Conservation (phyloP, 495 filamentous ascomycete genomes). For the Daldinia childiae region DNA sequence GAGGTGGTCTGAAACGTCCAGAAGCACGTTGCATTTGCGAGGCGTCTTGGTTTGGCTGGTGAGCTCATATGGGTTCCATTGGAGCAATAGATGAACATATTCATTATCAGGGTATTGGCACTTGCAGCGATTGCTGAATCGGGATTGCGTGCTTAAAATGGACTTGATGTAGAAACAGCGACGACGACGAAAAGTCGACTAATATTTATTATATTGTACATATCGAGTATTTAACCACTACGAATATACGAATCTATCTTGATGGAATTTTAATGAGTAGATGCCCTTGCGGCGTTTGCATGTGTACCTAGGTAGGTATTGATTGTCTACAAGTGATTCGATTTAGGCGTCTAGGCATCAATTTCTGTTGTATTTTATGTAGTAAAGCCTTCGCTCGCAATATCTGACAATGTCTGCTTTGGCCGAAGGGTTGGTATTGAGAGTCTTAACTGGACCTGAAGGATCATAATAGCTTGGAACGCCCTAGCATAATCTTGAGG, state of each 20-base stretch:
- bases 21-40: constrained; percentile 31
- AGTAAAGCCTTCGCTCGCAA: neutral
- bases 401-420: neutral
- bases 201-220: constrained; percentile 29
- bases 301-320: neutral
- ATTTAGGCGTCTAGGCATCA: neutral
- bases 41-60: constrained; percentile 34
- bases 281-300: neutral
- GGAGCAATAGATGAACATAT: constrained; percentile 25
- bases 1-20: constrained; percentile 18
- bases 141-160: constrained; percentile 5
- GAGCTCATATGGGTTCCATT: constrained; percentile 13
- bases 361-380: neutral
- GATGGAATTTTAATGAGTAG: neutral
- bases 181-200: constrained; percentile 8
- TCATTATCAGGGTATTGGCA: constrained; percentile 33
- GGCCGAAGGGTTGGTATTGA: neutral
- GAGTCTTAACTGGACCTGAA: neutral
- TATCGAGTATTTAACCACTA: constrained; percentile 16
- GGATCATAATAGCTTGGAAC: neutral
- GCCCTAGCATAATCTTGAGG: neutral
- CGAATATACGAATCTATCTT: constrained; percentile 16
- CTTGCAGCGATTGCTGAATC: constrained; percentile 18
- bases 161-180: neutral
- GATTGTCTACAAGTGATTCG: neutral